phyloP scores from a whole-genome alignment of 768 basidiomycete species.

The Boletus sensibilis region DNA sequence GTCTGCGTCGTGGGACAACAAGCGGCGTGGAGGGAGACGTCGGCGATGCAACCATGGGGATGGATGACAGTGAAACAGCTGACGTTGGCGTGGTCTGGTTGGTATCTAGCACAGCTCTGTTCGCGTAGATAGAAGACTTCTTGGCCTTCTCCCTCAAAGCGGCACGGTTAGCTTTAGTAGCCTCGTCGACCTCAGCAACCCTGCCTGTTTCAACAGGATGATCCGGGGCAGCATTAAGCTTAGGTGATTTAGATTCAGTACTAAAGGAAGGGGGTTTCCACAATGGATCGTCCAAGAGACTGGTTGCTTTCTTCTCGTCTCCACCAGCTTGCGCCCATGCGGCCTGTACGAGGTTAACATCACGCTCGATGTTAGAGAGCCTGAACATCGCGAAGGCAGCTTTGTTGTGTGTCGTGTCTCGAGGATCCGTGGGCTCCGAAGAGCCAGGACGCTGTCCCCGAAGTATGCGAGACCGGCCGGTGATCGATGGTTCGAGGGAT shows the following conservation, averaged over 20 bases:
- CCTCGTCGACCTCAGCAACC: constrained; percentile 72
- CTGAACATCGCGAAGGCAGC: constrained; percentile 54
- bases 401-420: constrained; percentile 19
- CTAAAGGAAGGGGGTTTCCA: constrained; percentile 45
- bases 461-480: constrained; percentile 46
- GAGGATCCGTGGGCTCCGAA: constrained; percentile 31
- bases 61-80: constrained; percentile 25
- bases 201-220: constrained; percentile 47
- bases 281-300: constrained; percentile 51
- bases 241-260: constrained; percentile 18
- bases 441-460: constrained; percentile 43
- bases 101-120: constrained; percentile 51
- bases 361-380: constrained; percentile 54
- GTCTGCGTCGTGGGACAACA: constrained; percentile 46
- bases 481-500: constrained; percentile 44
- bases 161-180: constrained; percentile 61
- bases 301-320: constrained; percentile 60
- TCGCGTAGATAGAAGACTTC: constrained; percentile 80
- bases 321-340: constrained; percentile 66
- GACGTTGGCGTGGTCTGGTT: constrained; percentile 42
- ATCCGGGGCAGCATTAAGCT: constrained; percentile 15
- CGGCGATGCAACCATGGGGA: constrained; percentile 36
- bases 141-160: constrained; percentile 74
- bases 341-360: constrained; percentile 44
- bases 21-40: constrained; percentile 45